Evolutionary conservation across 345 rosid genomes (phyloP).

Genomic region (Acer yangbiense): DNA sequence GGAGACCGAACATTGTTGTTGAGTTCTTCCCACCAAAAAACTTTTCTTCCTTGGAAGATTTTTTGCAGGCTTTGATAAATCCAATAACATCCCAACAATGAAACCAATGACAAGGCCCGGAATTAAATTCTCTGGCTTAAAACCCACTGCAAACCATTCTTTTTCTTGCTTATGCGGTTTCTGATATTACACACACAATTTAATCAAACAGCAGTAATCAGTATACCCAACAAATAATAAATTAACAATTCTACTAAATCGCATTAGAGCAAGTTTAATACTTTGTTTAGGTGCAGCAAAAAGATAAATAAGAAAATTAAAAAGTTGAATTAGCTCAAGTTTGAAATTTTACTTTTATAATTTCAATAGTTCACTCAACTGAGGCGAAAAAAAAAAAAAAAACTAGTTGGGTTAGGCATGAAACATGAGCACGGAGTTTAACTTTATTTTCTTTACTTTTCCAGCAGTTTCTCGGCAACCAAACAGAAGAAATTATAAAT

Average conservation of each 20-base stretch:
- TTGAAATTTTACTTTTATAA: too few relatives aligned
- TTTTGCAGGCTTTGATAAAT: slow-evolving; percentile 57
- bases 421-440: neutral
- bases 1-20: slow-evolving; percentile 40
- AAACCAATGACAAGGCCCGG: slow-evolving; percentile 87
- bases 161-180: slow-evolving; percentile 55
- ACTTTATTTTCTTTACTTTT: neutral
- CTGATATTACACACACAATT: slow-evolving; percentile 14
- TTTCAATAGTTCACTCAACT: neutral
- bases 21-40: slow-evolving; percentile 57
- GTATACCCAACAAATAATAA: too few relatives aligned
- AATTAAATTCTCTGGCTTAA: slow-evolving; percentile 72
- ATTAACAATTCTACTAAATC: too few relatives aligned
- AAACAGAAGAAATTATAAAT: neutral
- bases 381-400: neutral
- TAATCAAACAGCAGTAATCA: neutral
- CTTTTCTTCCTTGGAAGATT: slow-evolving; percentile 50
- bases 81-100: slow-evolving; percentile 76
- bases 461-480: neutral
- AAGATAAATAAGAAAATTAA: too few relatives aligned
- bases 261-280: too few relatives aligned
- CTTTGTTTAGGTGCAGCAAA: too few relatives aligned
- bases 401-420: neutral
- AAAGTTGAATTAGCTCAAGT: too few relatives aligned
- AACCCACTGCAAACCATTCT: slow-evolving; percentile 61